Evolutionary conservation across 2,329 filamentous ascomycete genomes (phyloP).

Genomic region (Penicillium sp.): DNA sequence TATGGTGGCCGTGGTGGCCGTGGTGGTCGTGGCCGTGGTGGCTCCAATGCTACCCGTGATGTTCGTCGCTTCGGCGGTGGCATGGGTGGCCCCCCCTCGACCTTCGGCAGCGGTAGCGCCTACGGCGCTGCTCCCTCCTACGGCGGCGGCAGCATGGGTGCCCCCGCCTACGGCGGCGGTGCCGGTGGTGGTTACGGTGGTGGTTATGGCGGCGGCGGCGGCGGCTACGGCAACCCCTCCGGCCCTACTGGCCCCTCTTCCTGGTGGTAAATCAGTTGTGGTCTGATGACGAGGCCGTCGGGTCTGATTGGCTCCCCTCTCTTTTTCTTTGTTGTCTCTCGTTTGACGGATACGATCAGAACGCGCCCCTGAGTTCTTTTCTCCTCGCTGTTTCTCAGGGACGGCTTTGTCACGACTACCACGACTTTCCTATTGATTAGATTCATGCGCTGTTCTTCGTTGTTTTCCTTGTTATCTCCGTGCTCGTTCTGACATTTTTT

Average conservation of each 20-base stretch:
- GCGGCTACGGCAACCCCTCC: slow-evolving; percentile 50
- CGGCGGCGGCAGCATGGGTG: slow-evolving; percentile 32
- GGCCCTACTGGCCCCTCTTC: slow-evolving; percentile 51
- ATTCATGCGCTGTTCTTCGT: slow-evolving; percentile 19
- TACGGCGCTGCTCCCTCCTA: slow-evolving; percentile 25
- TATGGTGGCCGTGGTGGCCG: slow-evolving; percentile 74
- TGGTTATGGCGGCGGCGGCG: slow-evolving; percentile 31
- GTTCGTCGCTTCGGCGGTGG: slow-evolving; percentile 70
- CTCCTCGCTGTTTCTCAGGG: slow-evolving; percentile 31
- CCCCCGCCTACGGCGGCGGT: slow-evolving; percentile 28
- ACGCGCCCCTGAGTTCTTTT: slow-evolving; percentile 34
- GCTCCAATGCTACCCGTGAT: slow-evolving; percentile 69
- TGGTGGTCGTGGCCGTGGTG: slow-evolving; percentile 65
- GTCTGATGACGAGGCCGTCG: slow-evolving; percentile 42
- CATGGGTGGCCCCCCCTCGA: slow-evolving; percentile 38
- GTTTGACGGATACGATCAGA: slow-evolving; percentile 41
- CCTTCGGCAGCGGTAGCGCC: slow-evolving; percentile 31
- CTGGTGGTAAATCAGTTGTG: slow-evolving; percentile 50
- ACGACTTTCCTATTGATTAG: slow-evolving; percentile 40
- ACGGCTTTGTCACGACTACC: slow-evolving; percentile 47
- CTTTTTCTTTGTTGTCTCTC: slow-evolving; percentile 33
- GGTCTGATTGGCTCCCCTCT: slow-evolving; percentile 38
- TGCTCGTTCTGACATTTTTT: slow-evolving; percentile 18
- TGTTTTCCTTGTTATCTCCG: slow-evolving; percentile 20
- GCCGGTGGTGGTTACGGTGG: slow-evolving; percentile 27